A percentile compares a stretch with the other conserved stretches of the same genome.
phyloP scores from a whole-genome alignment of 2,329 filamentous ascomycete species.

The Alternaria postmessia region DNA sequence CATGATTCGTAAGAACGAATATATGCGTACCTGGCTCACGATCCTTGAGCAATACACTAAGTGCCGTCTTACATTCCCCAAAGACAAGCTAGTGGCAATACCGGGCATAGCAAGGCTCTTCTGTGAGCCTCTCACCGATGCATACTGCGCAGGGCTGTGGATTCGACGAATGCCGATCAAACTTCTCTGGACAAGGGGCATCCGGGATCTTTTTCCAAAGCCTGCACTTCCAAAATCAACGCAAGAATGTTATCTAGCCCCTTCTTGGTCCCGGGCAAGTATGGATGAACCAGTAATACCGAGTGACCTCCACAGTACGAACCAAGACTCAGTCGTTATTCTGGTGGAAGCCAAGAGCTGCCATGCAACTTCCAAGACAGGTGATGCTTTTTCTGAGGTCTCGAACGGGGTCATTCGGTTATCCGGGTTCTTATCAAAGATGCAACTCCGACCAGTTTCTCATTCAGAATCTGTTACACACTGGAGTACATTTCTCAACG shows the following conservation, averaged over 20 bases:
- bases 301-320: too few species aligned
- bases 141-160: constrained; percentile 1
- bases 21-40: neutral
- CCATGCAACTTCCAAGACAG: neutral
- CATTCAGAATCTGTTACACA: neutral
- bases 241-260: neutral
- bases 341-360: neutral
- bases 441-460: neutral
- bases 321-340: neutral
- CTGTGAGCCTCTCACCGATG: neutral
- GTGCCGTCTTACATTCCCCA: neutral
- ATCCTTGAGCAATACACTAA: neutral
- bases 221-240: neutral
- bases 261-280: constrained; percentile 2
- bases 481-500: too few species aligned
- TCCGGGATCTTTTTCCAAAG: too few species aligned
- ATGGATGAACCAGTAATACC: fast-evolving
- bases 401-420: neutral
- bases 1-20: too few species aligned
- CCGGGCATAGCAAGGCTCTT: neutral
- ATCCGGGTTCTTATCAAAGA: neutral
- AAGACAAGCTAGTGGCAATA: neutral
- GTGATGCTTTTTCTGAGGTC: neutral
- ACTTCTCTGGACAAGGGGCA: too few species aligned
- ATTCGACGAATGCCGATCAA: neutral